These are phyloP conservation scores for Amaranthus palmeri DNA, from an alignment of 148 eudicot species.

Conservation along the genomic window DNA sequence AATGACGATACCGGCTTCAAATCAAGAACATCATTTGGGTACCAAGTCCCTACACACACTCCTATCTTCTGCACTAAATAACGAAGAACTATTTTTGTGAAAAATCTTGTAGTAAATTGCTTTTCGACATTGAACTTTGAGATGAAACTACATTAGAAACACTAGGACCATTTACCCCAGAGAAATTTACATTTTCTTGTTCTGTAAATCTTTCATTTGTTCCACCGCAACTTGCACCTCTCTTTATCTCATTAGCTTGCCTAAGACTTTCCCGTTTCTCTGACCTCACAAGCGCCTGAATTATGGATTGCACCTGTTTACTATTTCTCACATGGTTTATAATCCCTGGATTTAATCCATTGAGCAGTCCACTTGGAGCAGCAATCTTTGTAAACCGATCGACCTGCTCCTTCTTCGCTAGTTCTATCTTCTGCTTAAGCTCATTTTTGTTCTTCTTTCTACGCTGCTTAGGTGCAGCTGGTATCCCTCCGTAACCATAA, in stretches of 20 bases:
- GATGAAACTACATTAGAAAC: slow-evolving; percentile 30
- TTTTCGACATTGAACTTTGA: slow-evolving; percentile 18
- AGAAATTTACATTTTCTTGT: slow-evolving; percentile 21
- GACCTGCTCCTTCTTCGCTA: slow-evolving; percentile 80
- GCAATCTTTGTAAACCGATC: slow-evolving; percentile 84
- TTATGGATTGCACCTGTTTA: slow-evolving; percentile 88
- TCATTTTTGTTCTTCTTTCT: slow-evolving; percentile 68
- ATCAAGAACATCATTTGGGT: slow-evolving; percentile 44
- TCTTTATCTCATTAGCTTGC: slow-evolving; percentile 27
- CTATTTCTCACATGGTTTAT: slow-evolving; percentile 93
- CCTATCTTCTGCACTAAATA: slow-evolving; percentile 20
- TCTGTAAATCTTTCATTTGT: slow-evolving; percentile 25
- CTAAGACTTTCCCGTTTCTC: slow-evolving; percentile 45
- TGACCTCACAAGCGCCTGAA: slow-evolving; percentile 70
- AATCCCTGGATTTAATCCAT: slow-evolving; percentile 87
- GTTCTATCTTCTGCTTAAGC: slow-evolving; percentile 72
- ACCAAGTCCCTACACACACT: slow-evolving; percentile 28
- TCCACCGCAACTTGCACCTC: slow-evolving; percentile 26
- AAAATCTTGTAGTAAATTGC: slow-evolving; percentile 21
- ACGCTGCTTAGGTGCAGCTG: slow-evolving; percentile 62
- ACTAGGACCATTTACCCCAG: slow-evolving; percentile 21
- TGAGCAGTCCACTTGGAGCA: slow-evolving; percentile 90
- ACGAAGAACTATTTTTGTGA: slow-evolving; percentile 17
- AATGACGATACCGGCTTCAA: slow-evolving; percentile 61
- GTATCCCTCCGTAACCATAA: slow-evolving; percentile 50